Evolutionary conservation across 2,329 filamentous ascomycete species (phyloP).

Genomic region (Xylaria sp.): DNA sequence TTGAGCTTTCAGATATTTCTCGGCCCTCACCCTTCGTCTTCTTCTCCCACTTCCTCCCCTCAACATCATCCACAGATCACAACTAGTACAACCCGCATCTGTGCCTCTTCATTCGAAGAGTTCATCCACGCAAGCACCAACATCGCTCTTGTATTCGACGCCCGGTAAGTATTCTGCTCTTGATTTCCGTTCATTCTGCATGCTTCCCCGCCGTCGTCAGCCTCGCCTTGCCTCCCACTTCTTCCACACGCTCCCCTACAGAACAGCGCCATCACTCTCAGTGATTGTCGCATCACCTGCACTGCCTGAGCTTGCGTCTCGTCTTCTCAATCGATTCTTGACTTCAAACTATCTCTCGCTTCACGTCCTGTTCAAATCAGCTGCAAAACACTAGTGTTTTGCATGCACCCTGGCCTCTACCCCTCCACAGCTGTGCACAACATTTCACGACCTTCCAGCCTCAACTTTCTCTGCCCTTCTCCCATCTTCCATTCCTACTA

Average conservation of each 20-base stretch:
- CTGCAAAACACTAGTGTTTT: no score
- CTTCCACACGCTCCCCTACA: neutral
- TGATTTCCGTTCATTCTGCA: neutral
- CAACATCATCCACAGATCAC: conserved; percentile 6
- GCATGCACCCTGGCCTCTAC: neutral
- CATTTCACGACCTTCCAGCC: conserved; percentile 7
- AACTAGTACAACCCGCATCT: conserved; percentile 8
- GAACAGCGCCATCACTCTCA: neutral
- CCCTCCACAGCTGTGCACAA: conserved; percentile 4
- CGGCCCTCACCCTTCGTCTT: conserved; percentile 19
- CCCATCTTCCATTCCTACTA: neutral
- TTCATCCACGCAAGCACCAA: conserved; percentile 12
- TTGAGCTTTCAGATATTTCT: conserved; percentile 20
- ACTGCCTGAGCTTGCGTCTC: neutral
- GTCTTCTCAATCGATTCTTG: neutral
- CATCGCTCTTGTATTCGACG: conserved; percentile 4
- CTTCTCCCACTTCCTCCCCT: conserved; percentile 6
- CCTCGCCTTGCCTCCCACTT: conserved; percentile 12
- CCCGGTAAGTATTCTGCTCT: conserved; percentile 15
- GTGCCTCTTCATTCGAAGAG: conserved; percentile 13
- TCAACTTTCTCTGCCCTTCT: neutral
- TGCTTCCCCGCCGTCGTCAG: conserved; percentile 20
- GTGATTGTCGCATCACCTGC: neutral
- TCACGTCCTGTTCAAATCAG: neutral
- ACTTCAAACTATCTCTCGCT: neutral